These are phyloP conservation scores for Orbilia brochopaga DNA, from an alignment of 2,329 filamentous ascomycete genomes.

Conservation along the genomic window DNA sequence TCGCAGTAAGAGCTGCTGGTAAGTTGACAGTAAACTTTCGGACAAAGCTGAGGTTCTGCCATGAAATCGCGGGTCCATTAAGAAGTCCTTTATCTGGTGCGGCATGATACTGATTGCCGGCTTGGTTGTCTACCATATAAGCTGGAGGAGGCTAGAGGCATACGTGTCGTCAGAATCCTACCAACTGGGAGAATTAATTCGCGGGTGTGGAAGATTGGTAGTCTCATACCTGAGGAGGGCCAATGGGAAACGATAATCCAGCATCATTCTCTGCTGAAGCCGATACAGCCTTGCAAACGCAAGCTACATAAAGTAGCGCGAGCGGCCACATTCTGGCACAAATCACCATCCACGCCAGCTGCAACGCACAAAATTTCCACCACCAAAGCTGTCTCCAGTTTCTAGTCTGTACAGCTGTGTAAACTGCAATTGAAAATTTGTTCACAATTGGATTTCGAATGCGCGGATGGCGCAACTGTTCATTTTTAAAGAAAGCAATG, in stretches of 20 bases:
- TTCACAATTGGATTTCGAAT: too few relatives aligned
- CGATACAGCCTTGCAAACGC: background rate
- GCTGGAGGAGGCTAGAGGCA: slow-evolving; percentile 4
- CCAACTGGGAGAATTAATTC: background rate
- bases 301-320: background rate
- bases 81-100: slow-evolving; percentile 11
- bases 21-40: background rate
- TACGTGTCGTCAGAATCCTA: background rate
- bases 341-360: too few relatives aligned
- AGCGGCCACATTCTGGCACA: background rate
- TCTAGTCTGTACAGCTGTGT: too few relatives aligned
- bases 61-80: slow-evolving; percentile 9
- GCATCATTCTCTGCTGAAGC: background rate
- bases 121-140: slow-evolving; percentile 19
- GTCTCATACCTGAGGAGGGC: slow-evolving; percentile 1
- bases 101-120: slow-evolving; percentile 8
- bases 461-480: too few relatives aligned
- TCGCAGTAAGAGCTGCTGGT: too few relatives aligned
- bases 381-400: too few relatives aligned
- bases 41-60: slow-evolving; percentile 12
- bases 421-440: too few relatives aligned
- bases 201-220: background rate
- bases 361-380: too few relatives aligned
- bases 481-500: too few relatives aligned
- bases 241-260: background rate